Evolutionary conservation across 148 eudicot genomes (phyloP), one percentile per base, ranked within the genome.

Genomic region (Rhododendron ovatum): DNA sequence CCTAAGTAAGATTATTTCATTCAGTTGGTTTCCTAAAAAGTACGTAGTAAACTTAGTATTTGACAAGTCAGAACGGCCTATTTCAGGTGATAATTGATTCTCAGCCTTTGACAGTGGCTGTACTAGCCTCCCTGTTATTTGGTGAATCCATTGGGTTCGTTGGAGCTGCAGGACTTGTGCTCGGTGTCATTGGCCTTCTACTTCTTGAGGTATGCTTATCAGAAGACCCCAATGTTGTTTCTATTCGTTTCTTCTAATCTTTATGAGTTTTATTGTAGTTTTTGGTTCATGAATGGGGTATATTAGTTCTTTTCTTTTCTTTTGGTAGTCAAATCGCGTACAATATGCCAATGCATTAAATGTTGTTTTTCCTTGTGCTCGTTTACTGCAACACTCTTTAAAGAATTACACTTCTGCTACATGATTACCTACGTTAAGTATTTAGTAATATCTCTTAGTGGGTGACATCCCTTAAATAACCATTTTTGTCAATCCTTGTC

Each of bases 21-120:
- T 71, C 48, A 18, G 53, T 18, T 53, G 17, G 55, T 86, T 47
- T 15, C 45, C 77, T 84, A 3, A 55, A 41, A 57, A 28, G 80
- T 30, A 30, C 30, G 30, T 78, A 35, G 81, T 35, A 69, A 80
- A 61, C 80, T 59, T 83, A 71, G 20, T 67, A n/a, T 45, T 53
- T 90, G 55, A 90, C 73, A 8, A 35, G 78, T 84, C 73, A 76
- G 73, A 84, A 84, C 53, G 14, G 43, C 84, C 82, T 86, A 83
- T 84, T 93, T 92, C 95, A 97, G 99, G 99, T 97, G 67, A 97
- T 97, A 85, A 97, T 97, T 84, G 99, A 97, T 84, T 97, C 99
- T 82, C 99, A 97, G 89, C 99, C 99, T 88, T 92, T 97, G 84
- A 95, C 99, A 45, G 99, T 97, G 81, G 98, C 99, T 87, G 86